Evolutionary conservation across 2,329 filamentous ascomycete genomes (phyloP).

Genomic region (Rutstroemia sydowiana): DNA sequence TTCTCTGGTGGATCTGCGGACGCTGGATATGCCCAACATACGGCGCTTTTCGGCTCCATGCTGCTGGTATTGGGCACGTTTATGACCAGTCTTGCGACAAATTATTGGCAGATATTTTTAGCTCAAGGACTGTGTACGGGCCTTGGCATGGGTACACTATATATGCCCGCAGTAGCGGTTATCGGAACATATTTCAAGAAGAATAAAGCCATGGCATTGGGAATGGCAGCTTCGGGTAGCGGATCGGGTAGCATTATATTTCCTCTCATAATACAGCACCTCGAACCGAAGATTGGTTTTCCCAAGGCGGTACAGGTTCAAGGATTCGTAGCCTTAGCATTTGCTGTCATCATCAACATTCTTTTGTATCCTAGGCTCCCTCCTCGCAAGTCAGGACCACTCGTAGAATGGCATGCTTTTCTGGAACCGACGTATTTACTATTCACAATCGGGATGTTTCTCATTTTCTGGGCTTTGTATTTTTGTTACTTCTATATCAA

Average conservation of each 20-base stretch:
- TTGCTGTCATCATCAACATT: slow-evolving; percentile 27
- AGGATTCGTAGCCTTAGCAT: slow-evolving; percentile 36
- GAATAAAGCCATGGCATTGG: slow-evolving; percentile 30
- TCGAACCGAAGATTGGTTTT: slow-evolving; percentile 35
- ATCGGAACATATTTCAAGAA: slow-evolving; percentile 34
- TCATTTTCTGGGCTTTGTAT: slow-evolving; percentile 33
- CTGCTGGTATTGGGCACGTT: slow-evolving; percentile 30
- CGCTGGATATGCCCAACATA: slow-evolving; percentile 30
- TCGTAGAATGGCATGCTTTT: slow-evolving; percentile 37
- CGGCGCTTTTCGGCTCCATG: slow-evolving; percentile 11
- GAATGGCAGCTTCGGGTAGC: slow-evolving; percentile 29
- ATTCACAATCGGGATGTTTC: slow-evolving; percentile 34
- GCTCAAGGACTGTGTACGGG: slow-evolving; percentile 35
- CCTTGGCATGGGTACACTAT: slow-evolving; percentile 33
- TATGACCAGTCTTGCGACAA: slow-evolving; percentile 30
- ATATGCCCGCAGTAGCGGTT: slow-evolving; percentile 32
- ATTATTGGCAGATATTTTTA: slow-evolving; percentile 36
- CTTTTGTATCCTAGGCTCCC: slow-evolving; percentile 33
- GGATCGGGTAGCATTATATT: slow-evolving; percentile 36
- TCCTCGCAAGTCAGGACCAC: slow-evolving; percentile 31
- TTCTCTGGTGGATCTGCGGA: slow-evolving; percentile 32
- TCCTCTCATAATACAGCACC: slow-evolving; percentile 34
- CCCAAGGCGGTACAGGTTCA: slow-evolving; percentile 36
- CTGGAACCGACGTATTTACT: slow-evolving; percentile 36
- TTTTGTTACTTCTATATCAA: slow-evolving; percentile 29